Conservation (phyloP, 805 yeast genomes). For the Nakazawaea anatomiae region DNA sequence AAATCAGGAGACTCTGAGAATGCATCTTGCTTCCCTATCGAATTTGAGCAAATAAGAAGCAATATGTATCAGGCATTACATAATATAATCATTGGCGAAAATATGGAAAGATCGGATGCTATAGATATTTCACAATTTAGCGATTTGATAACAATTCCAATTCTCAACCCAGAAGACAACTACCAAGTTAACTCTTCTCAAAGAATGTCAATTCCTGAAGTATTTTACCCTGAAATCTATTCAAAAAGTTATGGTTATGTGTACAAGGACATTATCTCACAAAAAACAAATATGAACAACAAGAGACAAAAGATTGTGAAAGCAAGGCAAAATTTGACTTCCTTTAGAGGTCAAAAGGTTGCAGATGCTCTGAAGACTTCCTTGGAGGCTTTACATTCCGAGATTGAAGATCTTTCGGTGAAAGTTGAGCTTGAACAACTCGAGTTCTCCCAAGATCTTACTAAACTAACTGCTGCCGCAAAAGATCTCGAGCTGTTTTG, state of each 20-base stretch:
- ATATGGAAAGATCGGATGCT: constrained; percentile 17
- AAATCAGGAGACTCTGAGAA: constrained; percentile 11
- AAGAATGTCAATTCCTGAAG: constrained; percentile 23
- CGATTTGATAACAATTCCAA: constrained; percentile 28
- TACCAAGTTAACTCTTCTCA: constrained; percentile 14
- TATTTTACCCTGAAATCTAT: constrained; percentile 35
- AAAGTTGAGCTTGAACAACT: not conserved
- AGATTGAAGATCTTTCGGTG: constrained; percentile 3
- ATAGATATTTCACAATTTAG: constrained; percentile 20
- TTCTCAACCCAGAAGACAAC: constrained; percentile 23
- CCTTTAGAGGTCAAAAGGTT: constrained; percentile 27
- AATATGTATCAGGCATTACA: constrained; percentile 29
- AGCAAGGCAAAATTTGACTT: constrained; percentile 19
- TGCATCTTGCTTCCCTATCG: constrained; percentile 25
- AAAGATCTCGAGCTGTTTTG: constrained; percentile 13
- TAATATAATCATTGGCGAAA: constrained; percentile 24
- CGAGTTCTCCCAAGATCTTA: not conserved
- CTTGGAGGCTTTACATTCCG: constrained; percentile 17
- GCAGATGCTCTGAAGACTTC: constrained; percentile 19
- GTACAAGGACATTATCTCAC: constrained; percentile 5
- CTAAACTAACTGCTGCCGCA: not conserved
- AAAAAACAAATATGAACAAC: constrained; percentile 3
- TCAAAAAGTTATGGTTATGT: constrained; percentile 19
- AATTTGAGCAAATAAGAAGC: constrained; percentile 21
- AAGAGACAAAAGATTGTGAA: constrained; percentile 14